Evolutionary conservation across 768 basidiomycete species (phyloP), one percentile per base, ranked within the genome.

Genomic region (Rhodotorula paludigena): DNA sequence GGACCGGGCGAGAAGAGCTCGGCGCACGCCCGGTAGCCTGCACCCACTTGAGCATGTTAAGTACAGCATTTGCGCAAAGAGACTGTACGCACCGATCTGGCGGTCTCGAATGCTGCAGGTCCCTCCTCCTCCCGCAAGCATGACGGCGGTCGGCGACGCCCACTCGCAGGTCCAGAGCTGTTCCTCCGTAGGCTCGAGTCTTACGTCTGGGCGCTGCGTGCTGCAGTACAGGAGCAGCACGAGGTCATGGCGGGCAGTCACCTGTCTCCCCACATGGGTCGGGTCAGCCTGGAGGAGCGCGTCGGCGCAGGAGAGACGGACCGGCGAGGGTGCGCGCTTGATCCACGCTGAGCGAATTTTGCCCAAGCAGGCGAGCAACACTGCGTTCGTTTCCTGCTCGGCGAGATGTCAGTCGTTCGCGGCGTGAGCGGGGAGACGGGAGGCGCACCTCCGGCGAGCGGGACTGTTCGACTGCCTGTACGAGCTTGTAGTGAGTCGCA

Each of bases 11-110:
- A 25, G 48, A 71, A 71, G 16, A 71, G 39, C 42, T 71, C 64
- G 53, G 44, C 47, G 42, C 64, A 71, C 6, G 61, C 69, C 23
- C 64, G 57, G 48, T 63, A 71, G 28, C 69, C 68, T 69, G 39
- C 15, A 21, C n/a, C n/a, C n/a, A n/a, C n/a, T n/a, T 30, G 23
- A 25, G 38, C 38, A 20, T 44, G n/a, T 32, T 32, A n/a, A 7
- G 25, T 8, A 20, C 30, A 12, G 30, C 35, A 21, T 23, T 5
- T 8, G 14, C 16, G 10, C 14, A 16, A 16, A 12, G 49, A 20
- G 3, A 32, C 12, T 20, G 6, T 25, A 39, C 62, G 54, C 28
- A 60, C 63, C 68, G 25, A 64, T 32, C 14, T 39, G 2, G 5
- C 69, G 47, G 36, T 70, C 48, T 2, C 36, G 33, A 16, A 58